Evolutionary conservation across 2,329 filamentous ascomycete genomes (phyloP), one percentile per base, ranked within the genome.

Genomic region (Beauveria australis): DNA sequence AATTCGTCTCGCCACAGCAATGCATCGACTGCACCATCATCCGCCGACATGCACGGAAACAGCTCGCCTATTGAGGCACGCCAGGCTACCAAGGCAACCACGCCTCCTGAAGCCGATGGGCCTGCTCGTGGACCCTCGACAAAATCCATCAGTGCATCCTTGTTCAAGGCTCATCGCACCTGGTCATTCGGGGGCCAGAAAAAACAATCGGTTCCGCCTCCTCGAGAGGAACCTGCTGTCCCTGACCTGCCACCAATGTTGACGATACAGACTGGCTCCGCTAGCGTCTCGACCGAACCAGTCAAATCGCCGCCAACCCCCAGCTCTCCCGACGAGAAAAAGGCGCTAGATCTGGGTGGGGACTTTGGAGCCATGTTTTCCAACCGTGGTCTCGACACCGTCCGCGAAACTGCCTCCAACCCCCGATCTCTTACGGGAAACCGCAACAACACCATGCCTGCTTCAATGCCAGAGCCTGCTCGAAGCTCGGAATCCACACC

Each of bases 1-100:
- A 82, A 81, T 66, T 85, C 82, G 40, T 86, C 83, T 54, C 79
- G 82, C 67, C 81, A 85, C 69, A 85, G 83, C 71, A 83, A 83
- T 71, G 80, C 78, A 57, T 85, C 83, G n/a, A 85, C 83, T 43
- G 76, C 83, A 41, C 81, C 83, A 14, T 86, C 83, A 3, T 85
- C 83, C 3, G 78, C 81, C 56, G 82, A 76, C 49, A 63, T 66
- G 62, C 64, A 66, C 26, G 64, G 67, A 24, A 68, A 60, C 43
- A 63, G 70, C 53, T 51, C 49, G 6, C 49, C 51, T 5, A 72
- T 73, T 22, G 67, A 69, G 33, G 66, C 67, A 46, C 67, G 71
- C 61, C 63, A 70, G 54, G 67, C 68, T 47, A 78, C 71, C 66
- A 81, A 77, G 66, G 51, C 58, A 64, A 76, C 3, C 67, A 74